Percentiles rank a stretch among this genome's conserved stretches.
These are phyloP conservation scores for Cucumis melo DNA, from an alignment of 306 rosid genomes.

Conservation along the genomic window DNA sequence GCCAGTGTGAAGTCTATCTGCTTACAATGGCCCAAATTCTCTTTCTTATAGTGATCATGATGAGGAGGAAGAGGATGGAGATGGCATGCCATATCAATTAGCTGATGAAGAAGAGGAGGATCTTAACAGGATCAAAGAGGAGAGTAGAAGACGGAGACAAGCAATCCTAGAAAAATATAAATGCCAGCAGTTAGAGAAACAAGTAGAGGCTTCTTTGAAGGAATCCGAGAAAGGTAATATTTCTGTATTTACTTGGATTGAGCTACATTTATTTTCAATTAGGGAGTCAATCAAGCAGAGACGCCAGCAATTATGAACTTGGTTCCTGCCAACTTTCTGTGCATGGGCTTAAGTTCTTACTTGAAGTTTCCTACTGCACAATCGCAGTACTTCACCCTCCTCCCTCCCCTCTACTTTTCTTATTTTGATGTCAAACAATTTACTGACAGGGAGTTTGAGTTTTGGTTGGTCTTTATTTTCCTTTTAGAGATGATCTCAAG, in stretches of 20 bases:
- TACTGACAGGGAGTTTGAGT: background rate
- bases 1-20: background rate
- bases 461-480: background rate
- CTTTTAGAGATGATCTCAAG: background rate
- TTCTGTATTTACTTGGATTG: background rate
- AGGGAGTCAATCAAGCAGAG: background rate
- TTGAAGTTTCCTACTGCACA: background rate
- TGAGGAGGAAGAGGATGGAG: slow-evolving; percentile 63
- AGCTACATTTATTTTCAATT: background rate
- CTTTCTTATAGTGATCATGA: slow-evolving; percentile 38
- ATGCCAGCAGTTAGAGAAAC: slow-evolving; percentile 35
- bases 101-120: slow-evolving; percentile 92
- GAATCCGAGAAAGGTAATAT: slow-evolving; percentile 35
- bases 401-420: background rate
- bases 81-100: slow-evolving; percentile 26
- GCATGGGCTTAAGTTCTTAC: background rate
- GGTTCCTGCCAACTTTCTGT: background rate
- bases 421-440: background rate
- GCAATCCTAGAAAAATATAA: slow-evolving; percentile 89
- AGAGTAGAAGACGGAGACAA: slow-evolving; percentile 73
- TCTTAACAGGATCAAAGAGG: slow-evolving; percentile 84
- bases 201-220: slow-evolving; percentile 21
- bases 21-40: background rate
- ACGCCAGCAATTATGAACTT: background rate
- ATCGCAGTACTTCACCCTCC: background rate